These are phyloP conservation scores for Pythium rishiriense DNA, from an alignment of 352 stramenopile genomes.

Conservation along the genomic window DNA sequence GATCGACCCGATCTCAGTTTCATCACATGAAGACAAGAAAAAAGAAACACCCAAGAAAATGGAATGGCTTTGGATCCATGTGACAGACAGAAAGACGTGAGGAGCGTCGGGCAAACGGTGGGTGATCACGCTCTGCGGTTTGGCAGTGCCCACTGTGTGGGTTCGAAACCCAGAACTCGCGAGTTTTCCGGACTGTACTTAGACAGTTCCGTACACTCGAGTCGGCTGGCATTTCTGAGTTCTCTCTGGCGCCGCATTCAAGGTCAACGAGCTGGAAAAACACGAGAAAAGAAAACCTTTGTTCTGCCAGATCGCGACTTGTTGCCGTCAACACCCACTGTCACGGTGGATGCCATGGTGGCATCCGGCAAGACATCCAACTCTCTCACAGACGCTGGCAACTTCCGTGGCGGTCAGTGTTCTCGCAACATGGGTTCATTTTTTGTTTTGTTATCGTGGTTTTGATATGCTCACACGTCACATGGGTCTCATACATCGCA, in stretches of 20 bases:
- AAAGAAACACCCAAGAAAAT: neutral
- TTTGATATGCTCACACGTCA: neutral
- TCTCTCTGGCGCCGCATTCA: too few species aligned
- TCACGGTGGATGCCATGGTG: too few species aligned
- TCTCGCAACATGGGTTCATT: neutral
- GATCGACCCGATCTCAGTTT: conserved; percentile 6
- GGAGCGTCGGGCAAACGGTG: too few species aligned
- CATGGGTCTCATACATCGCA: neutral
- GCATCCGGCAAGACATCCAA: neutral
- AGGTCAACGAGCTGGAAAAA: too few species aligned
- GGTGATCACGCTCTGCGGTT: too few species aligned
- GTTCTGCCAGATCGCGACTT: too few species aligned
- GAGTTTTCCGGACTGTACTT: too few species aligned
- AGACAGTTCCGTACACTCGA: too few species aligned
- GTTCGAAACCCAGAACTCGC: neutral
- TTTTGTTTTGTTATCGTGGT: neutral
- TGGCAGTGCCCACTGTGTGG: neutral
- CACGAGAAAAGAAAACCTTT: too few species aligned
- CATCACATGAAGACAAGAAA: too few species aligned
- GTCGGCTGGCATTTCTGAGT: too few species aligned
- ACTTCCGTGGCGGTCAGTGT: neutral
- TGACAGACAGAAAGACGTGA: neutral
- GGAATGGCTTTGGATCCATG: neutral
- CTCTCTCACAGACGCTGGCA: neutral
- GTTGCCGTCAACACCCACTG: too few species aligned